phyloP scores from a whole-genome alignment of 176 grass and related monocot genomes.

The Bothriochloa decipiens region DNA sequence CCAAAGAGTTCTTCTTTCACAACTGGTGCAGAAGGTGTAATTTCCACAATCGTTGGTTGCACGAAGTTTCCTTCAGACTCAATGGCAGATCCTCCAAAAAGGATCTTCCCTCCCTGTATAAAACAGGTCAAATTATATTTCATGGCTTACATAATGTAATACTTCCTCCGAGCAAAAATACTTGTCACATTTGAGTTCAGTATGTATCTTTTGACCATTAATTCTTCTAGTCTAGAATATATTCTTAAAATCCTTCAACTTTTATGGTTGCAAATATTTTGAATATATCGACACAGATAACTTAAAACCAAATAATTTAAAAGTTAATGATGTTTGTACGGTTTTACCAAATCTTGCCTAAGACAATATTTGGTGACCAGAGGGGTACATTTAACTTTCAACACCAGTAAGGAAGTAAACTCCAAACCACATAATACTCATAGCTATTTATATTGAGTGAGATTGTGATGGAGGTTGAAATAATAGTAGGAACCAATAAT shows the following conservation, averaged over 20 bases:
- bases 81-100: conserved; percentile 76
- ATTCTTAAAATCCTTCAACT: neutral
- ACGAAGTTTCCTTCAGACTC: conserved; percentile 92
- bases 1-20: conserved; percentile 98
- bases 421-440: conserved; percentile 8
- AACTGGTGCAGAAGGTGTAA: conserved; percentile 67
- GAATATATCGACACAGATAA: neutral
- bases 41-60: conserved; percentile 90
- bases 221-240: neutral
- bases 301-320: neutral
- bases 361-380: neutral
- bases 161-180: neutral
- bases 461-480: neutral
- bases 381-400: conserved; percentile 2
- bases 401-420: conserved; percentile 4
- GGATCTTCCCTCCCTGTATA: conserved; percentile 87
- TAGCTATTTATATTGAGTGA: conserved; percentile 10
- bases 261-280: neutral
- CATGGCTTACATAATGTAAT: conserved; percentile 20
- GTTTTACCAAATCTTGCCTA: neutral
- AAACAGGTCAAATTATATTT: conserved; percentile 29
- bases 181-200: neutral
- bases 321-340: neutral
- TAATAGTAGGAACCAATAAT: conserved; percentile 23
- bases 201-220: neutral